Conservation (phyloP, 2,329 filamentous ascomycete genomes). For the Epichloe baconii region DNA sequence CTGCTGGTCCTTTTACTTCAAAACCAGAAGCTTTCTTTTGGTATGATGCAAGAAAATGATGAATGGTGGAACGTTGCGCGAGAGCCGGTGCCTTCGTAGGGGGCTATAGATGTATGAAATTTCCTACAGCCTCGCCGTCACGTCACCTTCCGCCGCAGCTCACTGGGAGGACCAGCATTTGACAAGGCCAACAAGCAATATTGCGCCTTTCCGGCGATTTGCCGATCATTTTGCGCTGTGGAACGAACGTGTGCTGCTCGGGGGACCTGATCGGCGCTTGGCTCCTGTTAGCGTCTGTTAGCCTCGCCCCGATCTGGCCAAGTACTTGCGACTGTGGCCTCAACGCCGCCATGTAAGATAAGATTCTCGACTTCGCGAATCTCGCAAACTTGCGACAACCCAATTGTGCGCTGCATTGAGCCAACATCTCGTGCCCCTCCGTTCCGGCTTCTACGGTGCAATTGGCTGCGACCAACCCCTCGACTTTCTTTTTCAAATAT, state of each 20-base stretch:
- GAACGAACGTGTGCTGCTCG: neutral
- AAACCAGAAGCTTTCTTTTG: neutral
- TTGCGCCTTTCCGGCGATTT: constrained; percentile 8
- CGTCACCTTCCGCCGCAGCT: neutral
- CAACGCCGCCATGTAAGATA: constrained; percentile 2
- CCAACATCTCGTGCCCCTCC: neutral
- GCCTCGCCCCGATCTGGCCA: neutral
- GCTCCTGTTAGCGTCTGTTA: neutral
- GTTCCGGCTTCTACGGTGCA: neutral
- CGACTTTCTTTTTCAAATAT: neutral
- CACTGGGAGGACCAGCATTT: neutral
- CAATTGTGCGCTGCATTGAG: neutral
- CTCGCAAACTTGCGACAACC: neutral
- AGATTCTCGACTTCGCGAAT: neutral
- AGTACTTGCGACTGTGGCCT: constrained; percentile 25
- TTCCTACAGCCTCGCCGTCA: neutral
- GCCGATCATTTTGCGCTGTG: constrained; percentile 2
- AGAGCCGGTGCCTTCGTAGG: neutral
- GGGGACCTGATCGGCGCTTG: neutral
- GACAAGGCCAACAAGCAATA: neutral
- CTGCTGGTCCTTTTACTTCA: neutral
- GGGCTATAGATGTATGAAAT: neutral
- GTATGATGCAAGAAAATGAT: neutral
- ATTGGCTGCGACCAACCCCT: neutral
- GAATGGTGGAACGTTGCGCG: neutral